Percentiles rank a stretch among this genome's conserved stretches.
Conservation (phyloP, 1,139 yeast genomes). For the Saccharomyces hybrid region DNA sequence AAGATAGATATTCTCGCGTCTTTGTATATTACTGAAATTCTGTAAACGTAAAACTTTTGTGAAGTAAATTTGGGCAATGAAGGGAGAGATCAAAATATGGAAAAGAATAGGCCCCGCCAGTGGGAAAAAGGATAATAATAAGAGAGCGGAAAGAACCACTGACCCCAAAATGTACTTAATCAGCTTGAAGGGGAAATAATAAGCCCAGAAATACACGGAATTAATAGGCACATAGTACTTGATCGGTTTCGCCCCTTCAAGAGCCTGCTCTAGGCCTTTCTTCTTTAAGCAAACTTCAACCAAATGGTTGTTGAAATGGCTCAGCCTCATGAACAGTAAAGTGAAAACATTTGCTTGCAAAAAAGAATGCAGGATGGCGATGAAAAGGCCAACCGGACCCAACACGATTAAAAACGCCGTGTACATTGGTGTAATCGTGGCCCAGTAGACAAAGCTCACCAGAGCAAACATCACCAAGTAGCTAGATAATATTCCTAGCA, state of each 20-base stretch:
- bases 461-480: slow-evolving; percentile 18
- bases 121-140: slow-evolving; percentile 24
- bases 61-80: slow-evolving; percentile 24
- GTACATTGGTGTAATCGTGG: slow-evolving; percentile 29
- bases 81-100: slow-evolving; percentile 22
- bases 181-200: slow-evolving; percentile 24
- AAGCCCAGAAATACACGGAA: slow-evolving; percentile 25
- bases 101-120: slow-evolving; percentile 27
- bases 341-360: slow-evolving; percentile 27
- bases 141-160: slow-evolving; percentile 10
- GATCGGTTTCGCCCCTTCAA: slow-evolving; percentile 14
- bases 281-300: slow-evolving; percentile 12
- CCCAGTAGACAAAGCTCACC: slow-evolving; percentile 23
- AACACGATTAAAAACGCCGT: slow-evolving; percentile 22
- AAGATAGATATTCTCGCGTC: slow-evolving; percentile 18
- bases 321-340: slow-evolving; percentile 27
- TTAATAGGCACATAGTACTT: slow-evolving; percentile 25
- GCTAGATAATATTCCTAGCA: slow-evolving; percentile 11
- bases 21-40: slow-evolving; percentile 21
- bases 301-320: slow-evolving; percentile 18
- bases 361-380: slow-evolving; percentile 26
- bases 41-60: slow-evolving; percentile 20
- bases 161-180: slow-evolving; percentile 17
- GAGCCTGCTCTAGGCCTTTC: slow-evolving; percentile 10
- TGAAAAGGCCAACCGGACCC: slow-evolving; percentile 26